Evolutionary conservation across 2,329 filamentous ascomycete species (phyloP).

Genomic region (Zasmidium angulare): DNA sequence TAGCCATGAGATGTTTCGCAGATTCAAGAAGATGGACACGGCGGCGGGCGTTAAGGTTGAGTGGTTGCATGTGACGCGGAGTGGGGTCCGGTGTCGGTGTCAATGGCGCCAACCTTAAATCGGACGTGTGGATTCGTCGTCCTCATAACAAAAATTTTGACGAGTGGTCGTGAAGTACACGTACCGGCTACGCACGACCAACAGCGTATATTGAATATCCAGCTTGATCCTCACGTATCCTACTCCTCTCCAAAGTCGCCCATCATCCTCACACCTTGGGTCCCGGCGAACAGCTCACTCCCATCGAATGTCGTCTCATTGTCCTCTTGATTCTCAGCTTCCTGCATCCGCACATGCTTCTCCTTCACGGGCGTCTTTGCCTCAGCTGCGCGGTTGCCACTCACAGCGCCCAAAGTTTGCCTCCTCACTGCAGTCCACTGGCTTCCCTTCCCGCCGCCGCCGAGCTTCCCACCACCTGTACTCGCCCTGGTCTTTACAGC

Average conservation of each 20-base stretch:
- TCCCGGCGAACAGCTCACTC: slow-evolving; percentile 40
- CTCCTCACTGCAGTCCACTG: slow-evolving; percentile 15
- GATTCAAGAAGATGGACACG: not conserved
- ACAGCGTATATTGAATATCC: too few relatives aligned
- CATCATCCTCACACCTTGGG: slow-evolving; percentile 25
- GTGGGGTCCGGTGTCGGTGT: not conserved
- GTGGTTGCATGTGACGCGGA: not conserved
- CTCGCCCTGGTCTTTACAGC: slow-evolving; percentile 28
- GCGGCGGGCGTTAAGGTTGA: not conserved
- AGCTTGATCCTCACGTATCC: too few relatives aligned
- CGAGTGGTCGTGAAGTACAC: too few relatives aligned
- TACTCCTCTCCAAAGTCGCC: slow-evolving; percentile 1
- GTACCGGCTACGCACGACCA: too few relatives aligned
- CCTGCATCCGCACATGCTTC: slow-evolving; percentile 25
- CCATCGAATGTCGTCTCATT: slow-evolving; percentile 40
- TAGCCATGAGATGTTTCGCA: slow-evolving; percentile 5
- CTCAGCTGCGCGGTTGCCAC: slow-evolving; percentile 26
- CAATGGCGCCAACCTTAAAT: too few relatives aligned
- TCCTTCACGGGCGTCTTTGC: slow-evolving; percentile 11
- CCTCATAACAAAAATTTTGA: too few relatives aligned
- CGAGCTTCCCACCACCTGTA: slow-evolving; percentile 10
- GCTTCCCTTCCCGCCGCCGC: not conserved
- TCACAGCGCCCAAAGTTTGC: slow-evolving; percentile 27
- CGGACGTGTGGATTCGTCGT: too few relatives aligned
- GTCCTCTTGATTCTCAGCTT: slow-evolving; percentile 17